Evolutionary conservation across 1,284 basidiomycete species (phyloP).

Genomic region (Apiotrichum mycotoxinovorans): DNA sequence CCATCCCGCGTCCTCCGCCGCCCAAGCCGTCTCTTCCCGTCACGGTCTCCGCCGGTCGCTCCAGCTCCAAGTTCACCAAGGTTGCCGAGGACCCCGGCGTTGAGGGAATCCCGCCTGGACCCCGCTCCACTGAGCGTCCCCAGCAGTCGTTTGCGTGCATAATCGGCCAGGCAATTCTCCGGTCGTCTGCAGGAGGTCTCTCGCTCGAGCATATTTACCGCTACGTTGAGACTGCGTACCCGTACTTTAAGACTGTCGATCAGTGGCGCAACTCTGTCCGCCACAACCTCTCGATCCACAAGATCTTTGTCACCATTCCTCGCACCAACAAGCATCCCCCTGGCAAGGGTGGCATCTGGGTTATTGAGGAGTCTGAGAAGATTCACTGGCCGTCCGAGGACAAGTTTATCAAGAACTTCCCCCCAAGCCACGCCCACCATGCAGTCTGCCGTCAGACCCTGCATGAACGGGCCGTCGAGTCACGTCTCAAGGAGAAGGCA

Average conservation of each 20-base stretch:
- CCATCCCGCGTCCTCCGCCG: neutral
- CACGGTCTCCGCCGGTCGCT: conserved; percentile 18
- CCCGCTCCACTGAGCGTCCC: conserved; percentile 72
- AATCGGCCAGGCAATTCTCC: conserved; percentile 89
- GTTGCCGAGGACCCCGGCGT: conserved; percentile 47
- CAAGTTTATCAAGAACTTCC: conserved; percentile 49
- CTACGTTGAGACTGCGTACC: conserved; percentile 90
- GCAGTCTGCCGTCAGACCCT: conserved; percentile 40
- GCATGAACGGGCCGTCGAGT: conserved; percentile 41
- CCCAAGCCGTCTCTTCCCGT: neutral
- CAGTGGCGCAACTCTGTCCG: conserved; percentile 88
- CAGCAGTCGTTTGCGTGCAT: conserved; percentile 87
- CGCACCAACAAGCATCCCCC: conserved; percentile 45
- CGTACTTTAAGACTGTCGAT: conserved; percentile 86
- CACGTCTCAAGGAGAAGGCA: conserved; percentile 40
- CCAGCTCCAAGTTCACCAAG: conserved; percentile 41
- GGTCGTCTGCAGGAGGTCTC: conserved; percentile 75
- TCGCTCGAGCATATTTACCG: conserved; percentile 94
- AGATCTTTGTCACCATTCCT: conserved; percentile 65
- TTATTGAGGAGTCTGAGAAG: conserved; percentile 47
- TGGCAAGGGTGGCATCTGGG: conserved; percentile 51
- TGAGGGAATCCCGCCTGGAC: conserved; percentile 67
- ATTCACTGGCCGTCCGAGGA: conserved; percentile 44
- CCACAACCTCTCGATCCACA: conserved; percentile 83
- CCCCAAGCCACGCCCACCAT: conserved; percentile 39